Conservation (phyloP, 73 alveolate genomes). For the Halteria grandinella region DNA sequence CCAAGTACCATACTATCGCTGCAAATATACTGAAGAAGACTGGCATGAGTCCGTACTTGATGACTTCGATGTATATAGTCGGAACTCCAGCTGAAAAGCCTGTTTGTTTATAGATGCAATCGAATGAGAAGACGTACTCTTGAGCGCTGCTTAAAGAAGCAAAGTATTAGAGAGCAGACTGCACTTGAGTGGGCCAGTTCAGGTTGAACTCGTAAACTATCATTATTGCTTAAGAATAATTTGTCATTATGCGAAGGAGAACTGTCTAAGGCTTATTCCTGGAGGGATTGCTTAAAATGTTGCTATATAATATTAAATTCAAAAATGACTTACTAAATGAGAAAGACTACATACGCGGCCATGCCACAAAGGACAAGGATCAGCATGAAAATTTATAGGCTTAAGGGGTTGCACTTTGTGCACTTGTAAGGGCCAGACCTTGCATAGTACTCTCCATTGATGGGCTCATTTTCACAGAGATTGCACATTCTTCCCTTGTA, state of each 20-base stretch:
- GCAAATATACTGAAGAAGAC: neutral
- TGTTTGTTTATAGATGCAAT: slow-evolving; percentile 8
- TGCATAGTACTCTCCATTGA: slow-evolving; percentile 40
- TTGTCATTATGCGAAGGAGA: slow-evolving; percentile 14
- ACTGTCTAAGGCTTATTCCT: slow-evolving; percentile 42
- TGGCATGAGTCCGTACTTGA: slow-evolving; percentile 9
- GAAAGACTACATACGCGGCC: slow-evolving; percentile 11
- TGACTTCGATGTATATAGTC: neutral
- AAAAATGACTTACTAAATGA: slow-evolving; percentile 10
- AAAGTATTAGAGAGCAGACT: neutral
- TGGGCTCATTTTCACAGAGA: neutral
- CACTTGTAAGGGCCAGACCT: slow-evolving; percentile 16
- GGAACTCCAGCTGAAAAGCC: neutral
- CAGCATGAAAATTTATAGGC: slow-evolving; percentile 7
- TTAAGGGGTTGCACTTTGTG: neutral
- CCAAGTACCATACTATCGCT: neutral
- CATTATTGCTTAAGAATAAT: slow-evolving; percentile 20
- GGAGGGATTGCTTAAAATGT: slow-evolving; percentile 2
- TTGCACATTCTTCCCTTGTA: slow-evolving; percentile 29
- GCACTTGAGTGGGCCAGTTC: slow-evolving; percentile 41
- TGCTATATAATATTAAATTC: neutral
- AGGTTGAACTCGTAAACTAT: slow-evolving; percentile 21
- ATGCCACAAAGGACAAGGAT: neutral
- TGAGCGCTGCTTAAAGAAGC: slow-evolving; percentile 20
- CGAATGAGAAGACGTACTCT: slow-evolving; percentile 8